Percentiles rank a stretch among this genome's conserved stretches.
These are phyloP conservation scores for Vigna reflexopilosa DNA, from an alignment of 306 rosid genomes.

Conservation along the genomic window DNA sequence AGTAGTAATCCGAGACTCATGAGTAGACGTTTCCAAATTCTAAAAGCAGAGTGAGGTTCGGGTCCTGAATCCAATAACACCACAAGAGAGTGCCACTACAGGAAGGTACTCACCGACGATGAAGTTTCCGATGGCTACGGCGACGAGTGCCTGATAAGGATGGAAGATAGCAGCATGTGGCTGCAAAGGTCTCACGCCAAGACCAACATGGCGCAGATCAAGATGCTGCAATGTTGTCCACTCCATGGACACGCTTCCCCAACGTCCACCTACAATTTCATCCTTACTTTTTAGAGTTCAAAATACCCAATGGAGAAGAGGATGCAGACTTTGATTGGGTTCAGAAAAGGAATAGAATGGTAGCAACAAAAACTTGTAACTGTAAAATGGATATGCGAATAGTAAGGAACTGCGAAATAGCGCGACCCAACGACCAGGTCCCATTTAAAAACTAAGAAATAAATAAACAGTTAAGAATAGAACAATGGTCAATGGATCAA, in stretches of 20 bases:
- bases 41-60: not conserved
- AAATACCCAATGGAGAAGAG: constrained; percentile 22
- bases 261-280: constrained; percentile 42
- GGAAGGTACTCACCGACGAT: constrained; percentile 65
- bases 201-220: constrained; percentile 92
- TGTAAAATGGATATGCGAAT: constrained; percentile 33
- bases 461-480: not conserved
- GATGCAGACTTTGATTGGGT: constrained; percentile 41
- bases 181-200: constrained; percentile 68
- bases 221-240: constrained; percentile 98
- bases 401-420: constrained; percentile 17
- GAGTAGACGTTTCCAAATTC: not conserved
- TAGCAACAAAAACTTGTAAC: not conserved
- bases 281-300: constrained; percentile 29
- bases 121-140: constrained; percentile 92
- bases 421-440: constrained; percentile 1
- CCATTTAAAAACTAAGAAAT: not conserved
- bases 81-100: not conserved
- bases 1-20: not conserved
- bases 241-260: constrained; percentile 68
- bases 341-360: constrained; percentile 30
- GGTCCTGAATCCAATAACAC: not conserved
- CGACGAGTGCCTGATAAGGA: constrained; percentile 89
- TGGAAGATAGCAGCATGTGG: constrained; percentile 95
- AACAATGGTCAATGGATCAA: not conserved